Conservation (phyloP, 2,329 filamentous ascomycete genomes). For the Neofusicoccum sp. region DNA sequence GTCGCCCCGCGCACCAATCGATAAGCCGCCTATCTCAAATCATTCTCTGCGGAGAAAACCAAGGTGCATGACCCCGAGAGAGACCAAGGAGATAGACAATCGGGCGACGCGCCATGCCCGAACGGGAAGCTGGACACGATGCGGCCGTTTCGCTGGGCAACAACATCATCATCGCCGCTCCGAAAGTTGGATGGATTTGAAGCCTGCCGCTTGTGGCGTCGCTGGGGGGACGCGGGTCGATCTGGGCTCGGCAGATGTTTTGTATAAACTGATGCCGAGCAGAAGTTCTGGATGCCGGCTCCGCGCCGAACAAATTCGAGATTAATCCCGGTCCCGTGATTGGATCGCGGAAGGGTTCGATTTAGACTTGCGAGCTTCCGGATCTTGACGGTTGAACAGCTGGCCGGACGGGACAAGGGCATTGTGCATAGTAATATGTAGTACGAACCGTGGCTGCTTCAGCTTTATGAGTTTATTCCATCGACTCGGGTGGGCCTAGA, state of each 20-base stretch:
- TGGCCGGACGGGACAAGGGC: background rate
- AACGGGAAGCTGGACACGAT: background rate
- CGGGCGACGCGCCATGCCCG: background rate
- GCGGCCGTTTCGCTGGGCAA: background rate
- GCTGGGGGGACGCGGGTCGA: background rate
- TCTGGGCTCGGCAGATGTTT: background rate
- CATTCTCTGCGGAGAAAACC: background rate
- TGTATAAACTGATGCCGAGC: background rate
- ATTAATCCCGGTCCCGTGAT: background rate
- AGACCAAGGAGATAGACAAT: background rate
- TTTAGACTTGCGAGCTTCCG: background rate
- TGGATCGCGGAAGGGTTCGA: background rate
- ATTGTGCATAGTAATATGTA: background rate
- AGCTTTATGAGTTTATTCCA: background rate
- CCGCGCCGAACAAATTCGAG: background rate
- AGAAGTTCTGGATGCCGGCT: background rate
- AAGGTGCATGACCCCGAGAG: background rate
- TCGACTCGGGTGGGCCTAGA: background rate
- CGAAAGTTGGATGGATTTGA: too few species aligned
- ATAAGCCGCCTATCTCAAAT: background rate
- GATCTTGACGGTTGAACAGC: background rate
- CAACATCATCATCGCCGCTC: background rate
- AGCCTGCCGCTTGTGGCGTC: too few species aligned
- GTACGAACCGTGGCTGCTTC: background rate
- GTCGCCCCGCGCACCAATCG: background rate